phyloP scores from a whole-genome alignment of 192 early-diverging fungal species.

The Coemansia umbellata region DNA sequence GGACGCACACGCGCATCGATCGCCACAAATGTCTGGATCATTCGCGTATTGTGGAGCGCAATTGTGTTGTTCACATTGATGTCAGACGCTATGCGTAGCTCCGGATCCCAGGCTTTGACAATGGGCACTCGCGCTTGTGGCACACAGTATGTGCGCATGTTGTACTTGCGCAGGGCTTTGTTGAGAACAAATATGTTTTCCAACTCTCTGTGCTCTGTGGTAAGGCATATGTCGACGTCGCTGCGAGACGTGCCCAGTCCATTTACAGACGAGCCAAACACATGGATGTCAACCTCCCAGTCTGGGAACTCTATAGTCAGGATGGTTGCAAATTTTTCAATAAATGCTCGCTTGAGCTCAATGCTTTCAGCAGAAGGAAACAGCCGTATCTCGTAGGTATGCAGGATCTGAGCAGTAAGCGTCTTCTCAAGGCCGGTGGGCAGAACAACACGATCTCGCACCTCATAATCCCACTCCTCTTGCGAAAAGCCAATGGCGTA shows the following conservation, averaged over 20 bases:
- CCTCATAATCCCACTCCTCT: slow-evolving; percentile 35
- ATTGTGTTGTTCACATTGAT: slow-evolving; percentile 93
- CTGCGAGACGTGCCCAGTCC: slow-evolving; percentile 76
- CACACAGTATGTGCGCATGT: slow-evolving; percentile 77
- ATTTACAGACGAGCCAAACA: slow-evolving; percentile 94
- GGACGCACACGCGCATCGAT: slow-evolving; percentile 86
- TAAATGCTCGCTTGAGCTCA: slow-evolving; percentile 60
- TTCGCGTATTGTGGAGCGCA: slow-evolving; percentile 82
- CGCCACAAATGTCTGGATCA: slow-evolving; percentile 86
- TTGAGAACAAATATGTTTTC: slow-evolving; percentile 73
- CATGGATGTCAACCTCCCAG: slow-evolving; percentile 68
- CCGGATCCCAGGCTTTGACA: slow-evolving; percentile 86
- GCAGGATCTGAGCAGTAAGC: slow-evolving; percentile 58
- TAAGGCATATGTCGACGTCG: slow-evolving; percentile 92
- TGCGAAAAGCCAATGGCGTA: slow-evolving; percentile 32
- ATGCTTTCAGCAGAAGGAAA: slow-evolving; percentile 68
- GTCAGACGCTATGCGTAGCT: slow-evolving; percentile 85
- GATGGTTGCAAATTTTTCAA: slow-evolving; percentile 77
- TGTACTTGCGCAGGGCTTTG: slow-evolving; percentile 67
- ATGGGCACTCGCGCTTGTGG: slow-evolving; percentile 89
- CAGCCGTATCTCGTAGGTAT: slow-evolving; percentile 56
- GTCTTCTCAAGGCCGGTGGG: slow-evolving; percentile 46
- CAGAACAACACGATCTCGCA: slow-evolving; percentile 26
- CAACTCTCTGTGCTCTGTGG: slow-evolving; percentile 76
- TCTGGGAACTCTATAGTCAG: slow-evolving; percentile 79